phyloP scores from a whole-genome alignment of 2,329 filamentous ascomycete species.

The Aotearoamyces nothofagi region DNA sequence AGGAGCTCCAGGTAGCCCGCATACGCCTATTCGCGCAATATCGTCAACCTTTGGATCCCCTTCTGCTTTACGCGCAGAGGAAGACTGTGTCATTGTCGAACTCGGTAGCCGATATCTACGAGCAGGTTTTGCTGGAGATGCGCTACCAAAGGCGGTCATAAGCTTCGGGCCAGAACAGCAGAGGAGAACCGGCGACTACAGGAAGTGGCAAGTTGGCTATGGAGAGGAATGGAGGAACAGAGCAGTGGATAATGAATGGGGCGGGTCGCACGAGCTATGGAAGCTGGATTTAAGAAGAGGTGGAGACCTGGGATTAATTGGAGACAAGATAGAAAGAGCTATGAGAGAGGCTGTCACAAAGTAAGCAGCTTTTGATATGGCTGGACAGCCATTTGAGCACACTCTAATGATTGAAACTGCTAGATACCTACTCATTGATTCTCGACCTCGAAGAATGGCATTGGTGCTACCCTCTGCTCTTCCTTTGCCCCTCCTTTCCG shows the following conservation, averaged over 20 bases:
- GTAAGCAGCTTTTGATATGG: too few species aligned
- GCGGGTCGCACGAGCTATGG: slow-evolving; percentile 60
- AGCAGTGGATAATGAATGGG: slow-evolving; percentile 38
- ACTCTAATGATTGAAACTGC: not conserved
- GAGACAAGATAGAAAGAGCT: slow-evolving; percentile 74
- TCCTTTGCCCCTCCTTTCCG: slow-evolving; percentile 63
- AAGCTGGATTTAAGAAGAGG: slow-evolving; percentile 54
- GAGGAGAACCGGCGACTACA: slow-evolving; percentile 67
- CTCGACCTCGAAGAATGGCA: slow-evolving; percentile 58
- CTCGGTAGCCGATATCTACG: slow-evolving; percentile 65
- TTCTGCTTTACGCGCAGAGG: slow-evolving; percentile 54
- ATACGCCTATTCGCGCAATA: slow-evolving; percentile 39
- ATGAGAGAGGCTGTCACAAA: slow-evolving; percentile 71
- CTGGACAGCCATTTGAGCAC: too few species aligned
- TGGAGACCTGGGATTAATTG: slow-evolving; percentile 63
- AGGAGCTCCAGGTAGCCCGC: slow-evolving; percentile 31
- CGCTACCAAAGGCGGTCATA: slow-evolving; percentile 54
- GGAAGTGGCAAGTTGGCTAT: slow-evolving; percentile 47
- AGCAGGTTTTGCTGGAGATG: slow-evolving; percentile 77
- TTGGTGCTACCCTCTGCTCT: slow-evolving; percentile 65
- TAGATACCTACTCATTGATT: slow-evolving; percentile 54
- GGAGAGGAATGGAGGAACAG: slow-evolving; percentile 30
- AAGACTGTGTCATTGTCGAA: slow-evolving; percentile 74
- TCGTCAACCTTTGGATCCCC: slow-evolving; percentile 41
- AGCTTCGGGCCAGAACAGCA: slow-evolving; percentile 63